phyloP scores from a whole-genome alignment of 768 basidiomycete species.

The Kwoniella dejecticola region DNA sequence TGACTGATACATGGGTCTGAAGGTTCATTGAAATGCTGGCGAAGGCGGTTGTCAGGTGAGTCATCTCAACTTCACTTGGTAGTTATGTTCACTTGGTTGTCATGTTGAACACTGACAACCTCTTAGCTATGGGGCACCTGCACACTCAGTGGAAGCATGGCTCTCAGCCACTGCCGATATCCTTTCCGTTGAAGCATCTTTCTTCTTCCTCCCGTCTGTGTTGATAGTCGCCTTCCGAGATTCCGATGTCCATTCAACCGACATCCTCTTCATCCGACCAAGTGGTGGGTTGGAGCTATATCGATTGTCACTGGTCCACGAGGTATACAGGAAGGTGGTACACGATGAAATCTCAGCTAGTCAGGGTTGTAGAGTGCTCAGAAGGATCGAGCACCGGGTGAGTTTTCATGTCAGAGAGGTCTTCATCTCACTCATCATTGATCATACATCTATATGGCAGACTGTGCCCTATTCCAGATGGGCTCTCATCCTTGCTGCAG shows the following conservation, averaged over 20 bases:
- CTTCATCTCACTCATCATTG: no score
- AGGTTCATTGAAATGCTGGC: conserved; percentile 48
- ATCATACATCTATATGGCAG: neutral
- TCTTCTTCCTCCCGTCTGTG: conserved; percentile 47
- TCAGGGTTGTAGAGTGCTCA: conserved; percentile 40
- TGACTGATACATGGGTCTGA: neutral
- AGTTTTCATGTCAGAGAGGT: conserved; percentile 9
- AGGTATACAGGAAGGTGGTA: conserved; percentile 44
- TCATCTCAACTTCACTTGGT: no score
- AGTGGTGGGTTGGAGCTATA: conserved; percentile 46
- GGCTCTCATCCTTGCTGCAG: conserved; percentile 31
- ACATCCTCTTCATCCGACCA: conserved; percentile 40
- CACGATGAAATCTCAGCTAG: conserved; percentile 46
- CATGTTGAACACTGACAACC: no score
- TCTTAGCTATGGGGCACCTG: conserved; percentile 44
- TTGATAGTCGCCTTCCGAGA: conserved; percentile 46
- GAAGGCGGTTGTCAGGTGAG: conserved; percentile 46
- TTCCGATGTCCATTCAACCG: conserved; percentile 45
- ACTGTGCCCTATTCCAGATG: conserved; percentile 27
- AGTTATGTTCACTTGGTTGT: no score
- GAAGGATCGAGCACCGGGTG: conserved; percentile 38
- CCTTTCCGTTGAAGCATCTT: conserved; percentile 42
- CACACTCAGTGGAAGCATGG: conserved; percentile 45
- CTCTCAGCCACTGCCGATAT: conserved; percentile 43
- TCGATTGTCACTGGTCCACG: conserved; percentile 41